phyloP scores from a whole-genome alignment of 2,329 filamentous ascomycete species.

The Colletotrichum scovillei region DNA sequence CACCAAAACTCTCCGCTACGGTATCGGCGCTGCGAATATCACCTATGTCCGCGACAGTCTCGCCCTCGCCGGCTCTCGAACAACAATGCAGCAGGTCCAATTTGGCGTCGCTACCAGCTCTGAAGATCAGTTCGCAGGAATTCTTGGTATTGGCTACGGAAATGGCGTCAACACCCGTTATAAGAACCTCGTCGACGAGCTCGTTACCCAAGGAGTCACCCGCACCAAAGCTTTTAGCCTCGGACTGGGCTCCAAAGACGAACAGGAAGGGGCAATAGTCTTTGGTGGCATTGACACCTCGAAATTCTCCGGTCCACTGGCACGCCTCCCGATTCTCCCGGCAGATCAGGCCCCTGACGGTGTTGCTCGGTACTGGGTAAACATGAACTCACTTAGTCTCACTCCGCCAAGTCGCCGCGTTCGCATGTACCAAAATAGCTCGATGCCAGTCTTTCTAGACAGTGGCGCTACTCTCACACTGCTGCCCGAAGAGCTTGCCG shows the following conservation, averaged over 20 bases:
- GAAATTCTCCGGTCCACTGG: conserved; percentile 71
- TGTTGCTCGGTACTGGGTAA: conserved; percentile 64
- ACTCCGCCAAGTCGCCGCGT: conserved; percentile 49
- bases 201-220: conserved; percentile 63
- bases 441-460: conserved; percentile 73
- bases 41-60: conserved; percentile 62
- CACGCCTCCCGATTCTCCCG: conserved; percentile 70
- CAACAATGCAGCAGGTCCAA: conserved; percentile 63
- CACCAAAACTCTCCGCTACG: conserved; percentile 59
- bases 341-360: conserved; percentile 65
- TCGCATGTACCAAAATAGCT: conserved; percentile 44
- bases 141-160: conserved; percentile 81
- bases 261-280: conserved; percentile 71
- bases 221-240: conserved; percentile 73
- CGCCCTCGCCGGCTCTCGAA: conserved; percentile 50
- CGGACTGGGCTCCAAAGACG: conserved; percentile 71
- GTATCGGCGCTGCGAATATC: conserved; percentile 62
- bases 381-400: conserved; percentile 57
- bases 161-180: conserved; percentile 58
- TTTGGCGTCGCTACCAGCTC: conserved; percentile 72
- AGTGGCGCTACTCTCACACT: conserved; percentile 77
- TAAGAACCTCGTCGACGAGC: conserved; percentile 63
- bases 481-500: conserved; percentile 67
- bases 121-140: conserved; percentile 63
- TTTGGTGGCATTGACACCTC: conserved; percentile 75